phyloP scores from a whole-genome alignment of 2,329 filamentous ascomycete genomes.

The Arthroderma sp. region DNA sequence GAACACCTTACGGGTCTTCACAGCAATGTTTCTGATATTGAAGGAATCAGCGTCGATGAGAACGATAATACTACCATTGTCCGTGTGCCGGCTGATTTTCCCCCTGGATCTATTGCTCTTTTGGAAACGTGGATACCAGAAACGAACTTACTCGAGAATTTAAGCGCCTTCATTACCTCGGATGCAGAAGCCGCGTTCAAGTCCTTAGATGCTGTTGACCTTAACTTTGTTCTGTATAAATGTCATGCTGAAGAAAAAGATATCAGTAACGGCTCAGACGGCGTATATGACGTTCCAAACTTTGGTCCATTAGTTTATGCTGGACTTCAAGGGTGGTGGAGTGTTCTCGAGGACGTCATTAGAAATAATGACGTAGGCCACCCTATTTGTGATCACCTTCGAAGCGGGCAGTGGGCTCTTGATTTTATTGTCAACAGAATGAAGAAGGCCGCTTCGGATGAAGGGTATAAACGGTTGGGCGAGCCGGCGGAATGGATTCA shows the following conservation, averaged over 20 bases:
- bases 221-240: conserved; percentile 85
- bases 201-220: conserved; percentile 61
- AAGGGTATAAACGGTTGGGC: conserved; percentile 50
- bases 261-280: conserved; percentile 64
- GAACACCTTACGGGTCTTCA: conserved; percentile 69
- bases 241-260: conserved; percentile 83
- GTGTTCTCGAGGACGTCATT: conserved; percentile 71
- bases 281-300: conserved; percentile 77
- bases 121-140: conserved; percentile 94
- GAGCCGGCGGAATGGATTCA: conserved; percentile 66
- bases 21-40: conserved; percentile 62
- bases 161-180: conserved; percentile 77
- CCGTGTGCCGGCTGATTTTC: conserved; percentile 68
- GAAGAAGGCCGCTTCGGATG: conserved; percentile 54
- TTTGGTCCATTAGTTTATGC: conserved; percentile 82
- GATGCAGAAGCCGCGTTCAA: conserved; percentile 69
- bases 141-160: conserved; percentile 67
- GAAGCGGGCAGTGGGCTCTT: conserved; percentile 81
- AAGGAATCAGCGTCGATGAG: conserved; percentile 61
- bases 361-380: conserved; percentile 84
- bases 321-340: conserved; percentile 98
- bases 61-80: conserved; percentile 65
- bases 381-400: conserved; percentile 82
- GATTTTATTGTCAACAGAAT: conserved; percentile 76
- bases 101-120: conserved; percentile 84